A percentile compares a stretch with the other conserved stretches of the same genome.
Conservation (phyloP, 306 rosid genomes). For the Quercus mongolica region DNA sequence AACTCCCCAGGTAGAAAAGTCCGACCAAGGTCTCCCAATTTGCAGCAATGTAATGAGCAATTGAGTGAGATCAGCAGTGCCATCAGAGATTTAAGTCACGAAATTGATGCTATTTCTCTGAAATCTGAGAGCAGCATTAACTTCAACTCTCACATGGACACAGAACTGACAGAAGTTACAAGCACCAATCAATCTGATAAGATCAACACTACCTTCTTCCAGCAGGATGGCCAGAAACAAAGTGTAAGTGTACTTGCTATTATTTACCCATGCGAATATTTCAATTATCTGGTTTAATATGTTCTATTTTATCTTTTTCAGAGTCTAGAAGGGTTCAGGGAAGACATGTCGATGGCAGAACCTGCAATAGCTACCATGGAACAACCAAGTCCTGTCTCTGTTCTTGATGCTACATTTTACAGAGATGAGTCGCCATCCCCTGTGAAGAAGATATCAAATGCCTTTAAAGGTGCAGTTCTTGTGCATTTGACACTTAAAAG, state of each 20-base stretch:
- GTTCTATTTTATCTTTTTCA: constrained; percentile 30
- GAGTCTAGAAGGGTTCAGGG: constrained; percentile 37
- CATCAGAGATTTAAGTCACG: constrained; percentile 34
- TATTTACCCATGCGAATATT: not conserved
- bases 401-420: constrained; percentile 82
- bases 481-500: constrained; percentile 16
- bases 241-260: constrained; percentile 39
- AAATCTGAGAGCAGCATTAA: constrained; percentile 45
- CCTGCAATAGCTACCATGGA: constrained; percentile 40
- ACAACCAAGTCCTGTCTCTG: constrained; percentile 93
- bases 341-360: constrained; percentile 36
- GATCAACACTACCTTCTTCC: constrained; percentile 23
- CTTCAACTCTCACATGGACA: constrained; percentile 25
- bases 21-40: constrained; percentile 39
- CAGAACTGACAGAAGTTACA: constrained; percentile 42
- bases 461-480: constrained; percentile 47
- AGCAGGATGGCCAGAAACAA: constrained; percentile 29
- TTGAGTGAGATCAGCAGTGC: constrained; percentile 30
- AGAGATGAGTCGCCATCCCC: constrained; percentile 94
- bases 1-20: constrained; percentile 38
- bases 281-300: constrained; percentile 18
- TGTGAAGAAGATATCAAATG: constrained; percentile 59
- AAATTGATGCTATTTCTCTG: constrained; percentile 39
- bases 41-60: constrained; percentile 34
- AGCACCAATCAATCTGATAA: constrained; percentile 32